phyloP scores from a whole-genome alignment of 2,329 filamentous ascomycete species.

The Talaromyces sp. region DNA sequence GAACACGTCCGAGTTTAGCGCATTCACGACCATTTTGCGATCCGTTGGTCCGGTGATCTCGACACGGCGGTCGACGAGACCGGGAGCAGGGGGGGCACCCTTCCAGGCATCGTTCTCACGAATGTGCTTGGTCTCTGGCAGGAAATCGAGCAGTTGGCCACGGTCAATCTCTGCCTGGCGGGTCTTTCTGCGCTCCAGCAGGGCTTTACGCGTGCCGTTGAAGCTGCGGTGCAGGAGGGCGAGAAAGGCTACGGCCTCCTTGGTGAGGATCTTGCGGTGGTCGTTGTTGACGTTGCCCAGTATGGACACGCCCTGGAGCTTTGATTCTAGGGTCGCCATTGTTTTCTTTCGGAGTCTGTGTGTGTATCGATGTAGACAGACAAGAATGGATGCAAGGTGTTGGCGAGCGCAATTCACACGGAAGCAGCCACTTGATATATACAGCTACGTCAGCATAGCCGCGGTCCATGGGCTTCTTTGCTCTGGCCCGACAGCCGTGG shows the following conservation, averaged over 20 bases:
- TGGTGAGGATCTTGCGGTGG: slow-evolving; percentile 86
- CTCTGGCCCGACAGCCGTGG: not conserved
- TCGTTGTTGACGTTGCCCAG: slow-evolving; percentile 72
- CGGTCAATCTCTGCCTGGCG: slow-evolving; percentile 92
- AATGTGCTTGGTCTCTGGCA: slow-evolving; percentile 92
- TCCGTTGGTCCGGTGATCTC: slow-evolving; percentile 98
- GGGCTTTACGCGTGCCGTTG: slow-evolving; percentile 79
- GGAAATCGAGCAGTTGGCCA: slow-evolving; percentile 84
- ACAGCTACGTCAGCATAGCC: slow-evolving; percentile 19
- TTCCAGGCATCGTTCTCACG: slow-evolving; percentile 92
- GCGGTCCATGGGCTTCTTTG: slow-evolving; percentile 17
- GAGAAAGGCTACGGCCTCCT: slow-evolving; percentile 85
- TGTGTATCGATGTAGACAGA: not conserved
- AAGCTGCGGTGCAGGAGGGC: slow-evolving; percentile 93
- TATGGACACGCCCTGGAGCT: slow-evolving; percentile 85
- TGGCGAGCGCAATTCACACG: not conserved
- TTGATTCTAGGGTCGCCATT: slow-evolving; percentile 68
- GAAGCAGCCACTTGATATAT: not conserved
- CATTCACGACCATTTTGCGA: slow-evolving; percentile 98
- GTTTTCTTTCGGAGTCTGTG: not conserved
- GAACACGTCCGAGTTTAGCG: slow-evolving; percentile 91
- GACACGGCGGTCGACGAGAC: slow-evolving; percentile 85
- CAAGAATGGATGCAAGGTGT: not conserved
- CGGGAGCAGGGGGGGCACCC: slow-evolving; percentile 84
- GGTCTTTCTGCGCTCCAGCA: slow-evolving; percentile 78